phyloP scores from a whole-genome alignment of 345 rosid species.

The Punica granatum region DNA sequence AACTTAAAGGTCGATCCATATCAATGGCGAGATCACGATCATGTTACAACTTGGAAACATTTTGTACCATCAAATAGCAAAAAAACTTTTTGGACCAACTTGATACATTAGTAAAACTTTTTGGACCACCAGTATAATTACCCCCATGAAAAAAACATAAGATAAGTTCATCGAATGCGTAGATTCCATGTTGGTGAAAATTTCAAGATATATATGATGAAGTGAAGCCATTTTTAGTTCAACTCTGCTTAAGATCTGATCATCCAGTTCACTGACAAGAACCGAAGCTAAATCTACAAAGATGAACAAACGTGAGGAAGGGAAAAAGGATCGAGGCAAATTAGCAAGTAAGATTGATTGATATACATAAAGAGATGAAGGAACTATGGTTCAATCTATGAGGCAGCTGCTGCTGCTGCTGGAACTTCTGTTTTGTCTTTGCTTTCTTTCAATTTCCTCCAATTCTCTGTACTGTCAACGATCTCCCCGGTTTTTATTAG shows the following conservation, averaged over 20 bases:
- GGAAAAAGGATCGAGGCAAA: slow-evolving; percentile 5
- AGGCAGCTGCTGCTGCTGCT: slow-evolving; percentile 7
- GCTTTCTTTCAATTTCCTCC: slow-evolving; percentile 73
- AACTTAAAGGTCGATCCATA: too few species aligned
- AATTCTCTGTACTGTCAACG: slow-evolving; percentile 58
- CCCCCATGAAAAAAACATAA: background rate
- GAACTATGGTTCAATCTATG: slow-evolving; percentile 1
- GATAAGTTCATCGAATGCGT: background rate
- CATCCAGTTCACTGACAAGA: background rate
- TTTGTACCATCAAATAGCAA: too few species aligned
- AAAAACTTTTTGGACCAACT: too few species aligned
- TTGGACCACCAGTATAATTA: too few species aligned
- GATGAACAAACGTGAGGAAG: background rate
- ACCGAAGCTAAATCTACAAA: background rate
- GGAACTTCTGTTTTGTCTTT: slow-evolving; percentile 54
- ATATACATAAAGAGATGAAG: slow-evolving; percentile 7
- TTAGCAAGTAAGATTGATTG: slow-evolving; percentile 6
- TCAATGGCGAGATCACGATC: too few species aligned
- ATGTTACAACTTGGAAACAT: too few species aligned
- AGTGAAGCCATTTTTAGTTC: background rate
- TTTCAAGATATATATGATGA: background rate
- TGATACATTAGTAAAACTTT: too few species aligned
- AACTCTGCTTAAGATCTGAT: background rate
- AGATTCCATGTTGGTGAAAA: background rate
- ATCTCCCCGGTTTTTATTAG: slow-evolving; percentile 85